Percentiles rank a stretch among this genome's conserved stretches.
phyloP scores from a whole-genome alignment of 345 rosid species.

The Moricandia moricandioides region DNA sequence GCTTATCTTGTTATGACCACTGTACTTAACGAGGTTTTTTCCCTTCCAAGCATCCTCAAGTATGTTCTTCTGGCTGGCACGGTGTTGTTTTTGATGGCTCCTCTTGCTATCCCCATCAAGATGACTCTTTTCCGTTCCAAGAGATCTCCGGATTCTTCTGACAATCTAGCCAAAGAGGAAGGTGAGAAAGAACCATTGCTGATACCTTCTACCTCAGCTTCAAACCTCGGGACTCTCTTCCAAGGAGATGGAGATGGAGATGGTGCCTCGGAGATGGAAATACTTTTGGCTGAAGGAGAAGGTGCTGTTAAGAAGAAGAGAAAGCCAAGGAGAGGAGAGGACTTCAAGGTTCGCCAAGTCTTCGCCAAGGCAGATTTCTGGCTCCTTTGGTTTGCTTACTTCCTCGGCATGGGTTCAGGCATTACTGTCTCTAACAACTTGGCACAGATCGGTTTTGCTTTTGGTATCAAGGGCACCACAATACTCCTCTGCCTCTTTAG shows the following conservation, averaged over 20 bases:
- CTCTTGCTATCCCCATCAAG: conserved; percentile 87
- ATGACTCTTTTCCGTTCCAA: conserved; percentile 80
- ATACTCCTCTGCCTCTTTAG: conserved; percentile 66
- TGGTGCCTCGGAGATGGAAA: conserved; percentile 51
- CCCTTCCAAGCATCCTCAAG: conserved; percentile 43
- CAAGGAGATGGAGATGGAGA: conserved; percentile 60
- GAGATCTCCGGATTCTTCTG: conserved; percentile 59
- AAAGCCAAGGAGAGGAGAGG: conserved; percentile 81
- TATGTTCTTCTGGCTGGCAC: conserved; percentile 57
- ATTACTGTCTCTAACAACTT: conserved; percentile 85
- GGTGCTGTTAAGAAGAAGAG: conserved; percentile 80
- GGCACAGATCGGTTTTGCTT: conserved; percentile 85
- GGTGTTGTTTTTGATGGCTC: conserved; percentile 62
- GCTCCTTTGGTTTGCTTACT: conserved; percentile 88
- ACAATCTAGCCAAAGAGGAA: conserved; percentile 47
- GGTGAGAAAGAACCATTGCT: conserved; percentile 55
- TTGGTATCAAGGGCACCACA: conserved; percentile 74
- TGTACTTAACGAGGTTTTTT: conserved; percentile 42
- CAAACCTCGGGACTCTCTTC: conserved; percentile 56
- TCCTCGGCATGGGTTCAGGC: conserved; percentile 92
- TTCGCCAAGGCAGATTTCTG: conserved; percentile 91
- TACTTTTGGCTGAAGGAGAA: conserved; percentile 70
- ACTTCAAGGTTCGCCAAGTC: conserved; percentile 73
- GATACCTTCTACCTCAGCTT: conserved; percentile 65
- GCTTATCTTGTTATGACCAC: conserved; percentile 61